Evolutionary conservation across 805 yeast genomes (phyloP), one percentile per base, ranked within the genome.

Genomic region (Yarrowia sp.): DNA sequence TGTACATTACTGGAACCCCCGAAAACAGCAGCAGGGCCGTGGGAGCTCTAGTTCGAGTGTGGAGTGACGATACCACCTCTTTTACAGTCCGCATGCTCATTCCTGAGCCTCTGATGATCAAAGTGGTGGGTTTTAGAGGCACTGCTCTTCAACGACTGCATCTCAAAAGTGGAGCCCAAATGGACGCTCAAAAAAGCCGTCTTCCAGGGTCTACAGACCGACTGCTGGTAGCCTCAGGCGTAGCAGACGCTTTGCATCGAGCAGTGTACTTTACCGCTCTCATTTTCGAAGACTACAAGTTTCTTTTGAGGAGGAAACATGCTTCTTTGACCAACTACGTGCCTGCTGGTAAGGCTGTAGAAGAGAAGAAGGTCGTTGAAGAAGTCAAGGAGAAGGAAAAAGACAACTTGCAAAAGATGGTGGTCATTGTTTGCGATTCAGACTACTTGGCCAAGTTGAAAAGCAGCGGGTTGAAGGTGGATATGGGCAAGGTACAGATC

Each of bases 281-380:
- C 12, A 28, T 48, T 19, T 48, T 48, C 24, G 52, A 48, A 48
- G 52, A 48, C 52, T 48, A 48, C 52, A 48, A 30, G 36, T 48
- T 48, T 30, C 26, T 48, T 22, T 24, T 48, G 16, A 21, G 19
- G 5, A 22, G 52, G 17, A 48, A 30, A 26, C 12, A 24, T 10
- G 8, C 49, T n/a, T 17, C 52, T 0, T 14, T 48, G 17, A 17
- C 36, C 17, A 48, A 48, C 19, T 48, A 48, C 24, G 52, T 48
- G 21, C 52, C 52, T 41, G 46, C 46, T 22, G 46, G 46, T 16
- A 41, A 41, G 28, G 46, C 6, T n/a, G 44, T 21, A 10, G 24
- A 10, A 28, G 51, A 7, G 32, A 43, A 43, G 49, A 26, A 26
- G 30, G 8, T 26, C n/a, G n/a, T n/a, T n/a, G n/a, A n/a, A n/a